Base-by-base conservation (phyloP, 2,329 filamentous ascomycete genomes). In the Pseudogymnoascus pannorum region DNA sequence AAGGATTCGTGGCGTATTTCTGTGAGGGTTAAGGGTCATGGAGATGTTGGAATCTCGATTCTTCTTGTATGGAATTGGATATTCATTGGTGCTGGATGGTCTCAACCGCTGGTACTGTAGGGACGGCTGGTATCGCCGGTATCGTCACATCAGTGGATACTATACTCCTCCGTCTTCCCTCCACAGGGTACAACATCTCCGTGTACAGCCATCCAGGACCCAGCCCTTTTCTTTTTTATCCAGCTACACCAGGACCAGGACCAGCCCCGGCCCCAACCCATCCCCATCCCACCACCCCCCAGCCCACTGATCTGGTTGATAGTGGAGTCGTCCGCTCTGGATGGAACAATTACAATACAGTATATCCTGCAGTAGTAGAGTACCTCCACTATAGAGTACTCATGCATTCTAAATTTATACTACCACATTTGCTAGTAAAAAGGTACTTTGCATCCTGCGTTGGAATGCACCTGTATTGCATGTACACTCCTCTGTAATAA, bases 211-310 rank as follows among this genome's bases (percentile, higher is more conserved):
- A 29, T 5, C 5, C 16, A 26, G 14, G 44, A 51, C 44, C 44
- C 44, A 51, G 44, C 44, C 44, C 44, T 51, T 51, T 51, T 16
- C 44, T 51, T 51, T 51, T 42, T 51, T 48, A 29, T 18, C 44
- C 44, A 51, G 42, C 42, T 29, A 8, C 8, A 29, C 26, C 26
- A 29, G 26, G 5, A n/a, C n/a, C n/a, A n/a, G n/a, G n/a, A 29
- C 26, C 26, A 29, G 26, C 26, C 26, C n/a, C n/a, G n/a, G n/a
- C n/a, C 5, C 26, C 26, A 29, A 8, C 26, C 26, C 8, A 29
- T 5, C 26, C 26, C 42, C 9, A 40, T 7, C 3, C n/a, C n/a
- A n/a, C n/a, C n/a, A n/a, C n/a, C n/a, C n/a, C 20, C 42, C 20
- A 48, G 42, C 22, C 42, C 42, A 16, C 42, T 48, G 38, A 22